Evolutionary conservation across 2,329 filamentous ascomycete genomes (phyloP).

Genomic region (Hypoxylon sp.): DNA sequence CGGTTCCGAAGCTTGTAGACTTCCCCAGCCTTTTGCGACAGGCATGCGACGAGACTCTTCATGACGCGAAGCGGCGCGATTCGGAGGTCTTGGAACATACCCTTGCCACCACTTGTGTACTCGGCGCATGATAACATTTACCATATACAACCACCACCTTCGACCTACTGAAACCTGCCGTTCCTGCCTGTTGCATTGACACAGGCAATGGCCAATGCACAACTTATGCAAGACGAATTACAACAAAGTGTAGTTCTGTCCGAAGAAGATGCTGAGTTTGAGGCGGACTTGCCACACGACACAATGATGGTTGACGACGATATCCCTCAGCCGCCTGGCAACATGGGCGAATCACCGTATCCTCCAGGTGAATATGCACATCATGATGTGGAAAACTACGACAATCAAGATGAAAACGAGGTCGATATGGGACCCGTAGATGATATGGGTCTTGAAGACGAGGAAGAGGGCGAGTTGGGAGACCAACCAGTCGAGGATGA

Average conservation of each 20-base stretch:
- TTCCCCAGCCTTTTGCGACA: conserved; percentile 15
- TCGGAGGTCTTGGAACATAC: conserved; percentile 41
- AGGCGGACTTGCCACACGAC: conserved; percentile 57
- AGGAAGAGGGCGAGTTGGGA: conserved; percentile 39
- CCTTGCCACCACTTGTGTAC: conserved; percentile 21
- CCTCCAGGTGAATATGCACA: conserved; percentile 38
- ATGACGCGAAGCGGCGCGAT: conserved; percentile 46
- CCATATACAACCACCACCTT: conserved; percentile 12
- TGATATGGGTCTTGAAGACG: conserved; percentile 26
- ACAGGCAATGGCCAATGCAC: conserved; percentile 64
- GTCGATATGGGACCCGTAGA: conserved; percentile 48
- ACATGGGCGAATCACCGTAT: conserved; percentile 32
- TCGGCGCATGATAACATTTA: conserved; percentile 24
- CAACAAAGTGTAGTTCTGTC: conserved; percentile 70
- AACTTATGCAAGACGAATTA: conserved; percentile 71
- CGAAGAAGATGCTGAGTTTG: conserved; percentile 61
- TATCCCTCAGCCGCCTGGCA: conserved; percentile 39
- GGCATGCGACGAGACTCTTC: conserved; percentile 43
- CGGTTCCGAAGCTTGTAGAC: conserved; percentile 6
- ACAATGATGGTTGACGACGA: conserved; percentile 51
- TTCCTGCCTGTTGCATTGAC: neutral
- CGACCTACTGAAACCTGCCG: neutral
- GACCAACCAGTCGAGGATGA: conserved; percentile 52
- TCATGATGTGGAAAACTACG: conserved; percentile 48
- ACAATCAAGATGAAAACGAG: conserved; percentile 41